Conservation (phyloP, 352 stramenopile genomes). For the Pythium monospermum region DNA sequence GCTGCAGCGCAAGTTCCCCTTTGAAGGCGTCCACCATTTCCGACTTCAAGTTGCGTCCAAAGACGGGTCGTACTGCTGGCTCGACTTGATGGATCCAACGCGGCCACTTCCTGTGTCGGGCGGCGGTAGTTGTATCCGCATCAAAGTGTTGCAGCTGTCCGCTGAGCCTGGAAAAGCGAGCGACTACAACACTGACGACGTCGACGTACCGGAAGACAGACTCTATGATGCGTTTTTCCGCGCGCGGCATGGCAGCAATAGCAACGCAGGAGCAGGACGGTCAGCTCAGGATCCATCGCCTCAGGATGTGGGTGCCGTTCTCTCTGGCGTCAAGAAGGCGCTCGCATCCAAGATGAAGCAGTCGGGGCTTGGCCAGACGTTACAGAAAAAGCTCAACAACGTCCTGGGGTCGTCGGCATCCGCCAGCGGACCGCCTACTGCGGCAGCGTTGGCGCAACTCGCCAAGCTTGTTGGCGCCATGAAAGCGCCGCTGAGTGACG, state of each 20-base stretch:
- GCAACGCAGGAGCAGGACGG: not conserved
- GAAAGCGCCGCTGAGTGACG: constrained; percentile 50
- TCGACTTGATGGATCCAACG: constrained; percentile 58
- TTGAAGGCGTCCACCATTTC: constrained; percentile 74
- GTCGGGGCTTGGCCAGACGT: constrained; percentile 51
- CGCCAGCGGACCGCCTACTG: constrained; percentile 43
- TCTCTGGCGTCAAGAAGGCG: constrained; percentile 75
- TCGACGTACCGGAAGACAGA: constrained; percentile 65
- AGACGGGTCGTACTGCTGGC: constrained; percentile 57
- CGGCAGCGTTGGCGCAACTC: constrained; percentile 53
- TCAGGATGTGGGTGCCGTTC: constrained; percentile 54
- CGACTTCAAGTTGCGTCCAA: constrained; percentile 41
- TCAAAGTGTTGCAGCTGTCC: constrained; percentile 77
- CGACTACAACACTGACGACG: constrained; percentile 19
- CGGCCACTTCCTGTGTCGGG: constrained; percentile 35
- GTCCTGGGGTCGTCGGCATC: constrained; percentile 32
- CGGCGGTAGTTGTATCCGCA: constrained; percentile 33
- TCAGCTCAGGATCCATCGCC: constrained; percentile 1
- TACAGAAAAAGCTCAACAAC: constrained; percentile 81
- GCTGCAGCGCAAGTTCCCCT: constrained; percentile 69
- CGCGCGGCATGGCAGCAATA: constrained; percentile 25
- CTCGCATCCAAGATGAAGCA: constrained; percentile 81
- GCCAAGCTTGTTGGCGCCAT: constrained; percentile 61
- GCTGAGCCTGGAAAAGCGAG: constrained; percentile 11
- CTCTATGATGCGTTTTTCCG: constrained; percentile 67